A percentile compares a stretch with the other conserved stretches of the same genome.
phyloP scores from a whole-genome alignment of 169 alveolate genomes.

The Haemoproteus tartakovskyi region DNA sequence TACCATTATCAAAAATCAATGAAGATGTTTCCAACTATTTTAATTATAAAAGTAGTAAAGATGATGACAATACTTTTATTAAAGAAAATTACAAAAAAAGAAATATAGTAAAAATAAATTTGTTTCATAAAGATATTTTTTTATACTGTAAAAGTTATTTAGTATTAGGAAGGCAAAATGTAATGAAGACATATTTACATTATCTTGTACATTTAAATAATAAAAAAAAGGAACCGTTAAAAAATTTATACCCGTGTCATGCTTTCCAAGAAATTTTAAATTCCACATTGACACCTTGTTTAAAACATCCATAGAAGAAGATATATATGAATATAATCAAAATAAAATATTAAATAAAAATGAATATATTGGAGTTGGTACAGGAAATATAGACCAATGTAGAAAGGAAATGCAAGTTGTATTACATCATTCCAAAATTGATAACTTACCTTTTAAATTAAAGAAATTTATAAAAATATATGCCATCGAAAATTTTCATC shows the following conservation, averaged over 20 bases:
- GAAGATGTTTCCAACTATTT: constrained; percentile 27
- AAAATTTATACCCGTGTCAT: constrained; percentile 30
- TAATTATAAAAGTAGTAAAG: constrained; percentile 35
- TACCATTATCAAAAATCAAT: constrained; percentile 52
- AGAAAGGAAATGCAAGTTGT: constrained; percentile 38
- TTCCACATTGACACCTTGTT: constrained; percentile 30
- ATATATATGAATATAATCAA: constrained; percentile 30
- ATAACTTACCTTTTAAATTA: constrained; percentile 33
- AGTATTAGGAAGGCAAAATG: constrained; percentile 61
- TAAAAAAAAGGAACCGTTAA: neutral
- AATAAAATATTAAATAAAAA: neutral
- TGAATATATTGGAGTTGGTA: constrained; percentile 50
- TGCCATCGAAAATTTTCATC: constrained; percentile 63
- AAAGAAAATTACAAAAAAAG: constrained; percentile 63
- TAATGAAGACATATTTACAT: constrained; percentile 59
- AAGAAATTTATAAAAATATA: constrained; percentile 51
- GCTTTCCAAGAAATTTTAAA: constrained; percentile 55
- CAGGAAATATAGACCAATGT: constrained; percentile 29
- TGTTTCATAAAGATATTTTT: constrained; percentile 14
- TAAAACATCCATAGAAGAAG: constrained; percentile 62
- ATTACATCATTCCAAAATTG: constrained; percentile 17
- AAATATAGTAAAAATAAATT: constrained; percentile 47
- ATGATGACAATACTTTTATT: constrained; percentile 12
- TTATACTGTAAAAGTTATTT: constrained; percentile 64
- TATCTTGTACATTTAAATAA: constrained; percentile 26